Conservation (phyloP, 1,284 basidiomycete species). For the Termitomyces sp. region DNA sequence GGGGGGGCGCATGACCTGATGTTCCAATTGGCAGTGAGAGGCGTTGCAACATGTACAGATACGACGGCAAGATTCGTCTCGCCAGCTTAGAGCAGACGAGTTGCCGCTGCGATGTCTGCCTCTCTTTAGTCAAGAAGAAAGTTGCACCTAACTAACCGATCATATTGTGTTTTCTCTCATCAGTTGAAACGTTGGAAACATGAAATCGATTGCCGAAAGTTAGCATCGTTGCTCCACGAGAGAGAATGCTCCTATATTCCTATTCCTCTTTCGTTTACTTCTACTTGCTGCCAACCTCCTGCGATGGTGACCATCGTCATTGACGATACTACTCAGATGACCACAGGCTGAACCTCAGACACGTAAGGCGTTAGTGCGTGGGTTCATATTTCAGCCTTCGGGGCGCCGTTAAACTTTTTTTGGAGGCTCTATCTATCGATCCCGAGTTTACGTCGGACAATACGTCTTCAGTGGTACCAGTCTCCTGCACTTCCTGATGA, state of each 20-base stretch:
- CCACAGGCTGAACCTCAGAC: background rate
- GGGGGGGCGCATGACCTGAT: background rate
- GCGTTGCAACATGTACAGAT: too few relatives aligned
- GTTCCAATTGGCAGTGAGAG: constrained; percentile 19
- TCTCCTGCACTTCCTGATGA: constrained; percentile 18
- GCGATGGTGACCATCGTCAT: background rate
- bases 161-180: too few relatives aligned
- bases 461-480: constrained; percentile 19
- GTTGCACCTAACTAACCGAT: too few relatives aligned
- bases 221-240: background rate
- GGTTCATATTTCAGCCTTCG: background rate
- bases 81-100: too few relatives aligned
- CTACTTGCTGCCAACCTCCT: too few relatives aligned
- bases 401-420: too few relatives aligned
- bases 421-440: constrained; percentile 20
- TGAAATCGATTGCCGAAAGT: background rate
- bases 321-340: background rate
- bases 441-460: too few relatives aligned
- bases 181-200: too few relatives aligned
- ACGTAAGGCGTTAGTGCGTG: background rate
- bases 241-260: too few relatives aligned
- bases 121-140: too few relatives aligned
- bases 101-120: too few relatives aligned
- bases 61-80: too few relatives aligned
- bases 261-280: background rate